These are phyloP conservation scores for Arthroderma sp. DNA, from an alignment of 2,329 filamentous ascomycete species.

Conservation along the genomic window DNA sequence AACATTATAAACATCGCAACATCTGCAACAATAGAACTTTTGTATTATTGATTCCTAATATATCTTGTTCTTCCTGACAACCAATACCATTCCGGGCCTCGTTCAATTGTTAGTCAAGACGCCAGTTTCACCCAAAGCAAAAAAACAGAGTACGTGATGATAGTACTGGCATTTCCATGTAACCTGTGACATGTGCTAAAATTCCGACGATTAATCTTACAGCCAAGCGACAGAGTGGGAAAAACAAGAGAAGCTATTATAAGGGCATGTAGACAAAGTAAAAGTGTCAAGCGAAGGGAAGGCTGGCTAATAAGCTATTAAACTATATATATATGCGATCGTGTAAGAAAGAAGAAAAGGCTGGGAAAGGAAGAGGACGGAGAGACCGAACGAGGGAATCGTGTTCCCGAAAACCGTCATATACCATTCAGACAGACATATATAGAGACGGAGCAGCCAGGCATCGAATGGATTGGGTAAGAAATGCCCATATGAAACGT, in stretches of 20 bases:
- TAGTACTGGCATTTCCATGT: not conserved
- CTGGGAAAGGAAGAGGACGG: not conserved
- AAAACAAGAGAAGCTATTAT: not conserved
- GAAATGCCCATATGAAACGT: not conserved
- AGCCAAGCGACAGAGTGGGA: not conserved
- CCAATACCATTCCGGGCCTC: not conserved
- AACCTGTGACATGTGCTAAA: not conserved
- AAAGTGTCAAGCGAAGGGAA: not conserved
- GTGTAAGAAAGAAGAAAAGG: not conserved
- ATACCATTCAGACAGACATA: not conserved
- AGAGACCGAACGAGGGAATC: not conserved
- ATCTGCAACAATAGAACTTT: conserved; percentile 8
- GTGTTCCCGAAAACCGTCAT: not conserved
- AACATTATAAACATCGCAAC: conserved; percentile 4
- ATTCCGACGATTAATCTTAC: conserved; percentile 2
- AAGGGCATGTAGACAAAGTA: not conserved
- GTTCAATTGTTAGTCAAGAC: not conserved
- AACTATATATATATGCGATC: not conserved
- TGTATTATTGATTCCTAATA: conserved; percentile 7
- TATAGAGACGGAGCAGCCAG: not conserved
- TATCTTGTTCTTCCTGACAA: not conserved
- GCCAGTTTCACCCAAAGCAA: not conserved
- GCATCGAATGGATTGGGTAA: not conserved
- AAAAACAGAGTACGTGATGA: not conserved
- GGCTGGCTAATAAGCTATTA: not conserved